phyloP scores from a whole-genome alignment of 495 filamentous ascomycete species.

The Zalerion maritima region DNA sequence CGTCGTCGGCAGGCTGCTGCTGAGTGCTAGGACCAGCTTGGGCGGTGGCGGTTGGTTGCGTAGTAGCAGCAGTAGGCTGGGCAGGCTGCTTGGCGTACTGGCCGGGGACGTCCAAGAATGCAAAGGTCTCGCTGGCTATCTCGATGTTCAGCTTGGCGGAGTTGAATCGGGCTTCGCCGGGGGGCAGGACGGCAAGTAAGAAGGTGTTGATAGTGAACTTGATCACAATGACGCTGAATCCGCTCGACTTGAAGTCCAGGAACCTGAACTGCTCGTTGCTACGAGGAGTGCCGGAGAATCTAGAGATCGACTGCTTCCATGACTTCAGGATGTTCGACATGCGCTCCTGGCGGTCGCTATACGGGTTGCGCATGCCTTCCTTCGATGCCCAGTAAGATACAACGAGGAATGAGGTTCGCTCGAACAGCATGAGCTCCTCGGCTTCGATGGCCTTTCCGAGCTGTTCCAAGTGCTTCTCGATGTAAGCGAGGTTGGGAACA shows the following conservation, averaged over 20 bases:
- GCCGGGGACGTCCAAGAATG: constrained; percentile 30
- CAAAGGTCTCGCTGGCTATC: constrained; percentile 70
- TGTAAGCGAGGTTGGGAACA: constrained; percentile 81
- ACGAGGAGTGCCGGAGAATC: constrained; percentile 35
- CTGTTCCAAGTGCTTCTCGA: constrained; percentile 65
- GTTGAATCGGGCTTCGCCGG: constrained; percentile 76
- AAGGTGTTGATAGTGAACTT: constrained; percentile 95
- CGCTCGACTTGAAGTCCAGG: constrained; percentile 39
- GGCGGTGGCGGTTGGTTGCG: no score
- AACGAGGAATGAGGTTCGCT: constrained; percentile 88
- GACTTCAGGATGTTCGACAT: constrained; percentile 94
- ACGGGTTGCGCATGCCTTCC: constrained; percentile 65
- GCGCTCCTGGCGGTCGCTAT: constrained; percentile 82
- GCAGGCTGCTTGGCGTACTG: constrained; percentile 9
- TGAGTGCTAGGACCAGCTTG: no score
- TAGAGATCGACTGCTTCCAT: constrained; percentile 64
- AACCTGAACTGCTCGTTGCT: constrained; percentile 41
- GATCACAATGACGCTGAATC: constrained; percentile 83
- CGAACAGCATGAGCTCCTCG: constrained; percentile 88
- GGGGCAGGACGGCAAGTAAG: constrained; percentile 77
- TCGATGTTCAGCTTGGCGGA: constrained; percentile 78
- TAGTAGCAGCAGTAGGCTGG: no score
- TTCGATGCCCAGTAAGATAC: constrained; percentile 71
- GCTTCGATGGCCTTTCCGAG: constrained; percentile 76
- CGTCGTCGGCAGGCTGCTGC: no score